Evolutionary conservation across 495 filamentous ascomycete species (phyloP), one percentile per base, ranked within the genome.

Genomic region (Lasiosphaeriaceae sp.): DNA sequence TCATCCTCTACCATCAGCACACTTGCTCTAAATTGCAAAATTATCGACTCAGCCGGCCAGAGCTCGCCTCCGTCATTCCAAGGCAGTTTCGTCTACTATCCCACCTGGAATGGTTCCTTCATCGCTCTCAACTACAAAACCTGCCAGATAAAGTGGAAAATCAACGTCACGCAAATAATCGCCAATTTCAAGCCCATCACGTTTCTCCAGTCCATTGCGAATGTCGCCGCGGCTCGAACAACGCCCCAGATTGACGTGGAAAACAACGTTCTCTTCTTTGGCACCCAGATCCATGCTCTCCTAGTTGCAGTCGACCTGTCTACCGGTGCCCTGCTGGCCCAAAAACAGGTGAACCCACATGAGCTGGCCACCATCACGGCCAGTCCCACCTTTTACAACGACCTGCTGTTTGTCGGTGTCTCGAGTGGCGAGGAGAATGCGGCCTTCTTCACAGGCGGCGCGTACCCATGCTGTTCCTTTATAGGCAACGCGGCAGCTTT

Each of bases 401-500:
- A 59, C 35, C 57, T 39, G 11, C 47, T 74, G 17, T 70, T 68
- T 50, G 53, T 71, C 22, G 73, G 73, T 22, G 46, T 60, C n/a
- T 58, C 71, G 6, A 73, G 68, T 54, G n/a, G 16, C 0, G 73
- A 75, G 47, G 66, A 71, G 31, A 54, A 29, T 20, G 56, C 62
- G 0, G 56, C 29, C 9, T 55, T 45, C 11, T 47, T 57, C 44
- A 31, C 41, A 22, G 29, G 54, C 29, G 55, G 63, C 3, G 54
- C 37, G 21, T 75, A 74, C 61, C 17, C 54, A 6, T 75, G 73
- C 61, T 75, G 73, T 61, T 62, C 51, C 44, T 75, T 72, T 54
- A 58, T 68, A 20, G 70, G 70, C 41, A 73, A 68, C 54, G 57
- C 72, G 43, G 52, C 50, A 12, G 65, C 70, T 1, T 47, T 71